Conservation (phyloP, 2,329 filamentous ascomycete species). For the Penicillium sp. region DNA sequence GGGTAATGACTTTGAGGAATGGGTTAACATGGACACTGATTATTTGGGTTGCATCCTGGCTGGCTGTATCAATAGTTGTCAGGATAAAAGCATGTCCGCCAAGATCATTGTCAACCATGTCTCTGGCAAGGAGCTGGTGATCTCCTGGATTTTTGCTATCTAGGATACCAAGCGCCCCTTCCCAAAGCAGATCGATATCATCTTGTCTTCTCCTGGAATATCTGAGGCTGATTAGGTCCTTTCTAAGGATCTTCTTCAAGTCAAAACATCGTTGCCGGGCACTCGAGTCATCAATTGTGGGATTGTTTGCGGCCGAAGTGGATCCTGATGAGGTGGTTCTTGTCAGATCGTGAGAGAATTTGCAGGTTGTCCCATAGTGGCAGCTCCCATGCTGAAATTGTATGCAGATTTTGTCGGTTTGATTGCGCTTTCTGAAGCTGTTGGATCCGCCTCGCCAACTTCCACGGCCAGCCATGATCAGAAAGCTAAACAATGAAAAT, state of each 20-base stretch:
- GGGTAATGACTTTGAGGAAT: conserved; percentile 15
- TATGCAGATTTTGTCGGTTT: neutral
- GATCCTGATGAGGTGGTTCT: neutral
- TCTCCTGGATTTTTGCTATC: conserved; percentile 7
- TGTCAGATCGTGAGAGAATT: conserved; percentile 5
- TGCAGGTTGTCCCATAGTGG: conserved; percentile 7
- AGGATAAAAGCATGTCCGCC: conserved; percentile 6
- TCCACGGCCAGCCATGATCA: conserved; percentile 1
- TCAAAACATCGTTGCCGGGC: conserved; percentile 12
- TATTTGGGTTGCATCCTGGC: neutral
- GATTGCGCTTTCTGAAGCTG: conserved; percentile 6
- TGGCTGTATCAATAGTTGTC: neutral
- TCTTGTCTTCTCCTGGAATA: neutral
- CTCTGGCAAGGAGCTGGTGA: conserved; percentile 10
- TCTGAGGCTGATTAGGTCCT: neutral
- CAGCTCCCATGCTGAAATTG: conserved; percentile 9
- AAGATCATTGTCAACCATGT: conserved; percentile 9
- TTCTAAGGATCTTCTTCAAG: conserved; percentile 8
- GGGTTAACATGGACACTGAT: neutral
- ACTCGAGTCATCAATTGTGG: neutral
- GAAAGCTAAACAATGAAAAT: neutral
- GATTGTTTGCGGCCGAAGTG: neutral
- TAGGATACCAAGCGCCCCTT: conserved; percentile 11
- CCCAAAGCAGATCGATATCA: conserved; percentile 3
- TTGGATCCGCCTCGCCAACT: conserved; percentile 7